These are phyloP conservation scores for Lichtheimia ramosa DNA, from an alignment of 371 early-diverging fungal species.

Conservation along the genomic window DNA sequence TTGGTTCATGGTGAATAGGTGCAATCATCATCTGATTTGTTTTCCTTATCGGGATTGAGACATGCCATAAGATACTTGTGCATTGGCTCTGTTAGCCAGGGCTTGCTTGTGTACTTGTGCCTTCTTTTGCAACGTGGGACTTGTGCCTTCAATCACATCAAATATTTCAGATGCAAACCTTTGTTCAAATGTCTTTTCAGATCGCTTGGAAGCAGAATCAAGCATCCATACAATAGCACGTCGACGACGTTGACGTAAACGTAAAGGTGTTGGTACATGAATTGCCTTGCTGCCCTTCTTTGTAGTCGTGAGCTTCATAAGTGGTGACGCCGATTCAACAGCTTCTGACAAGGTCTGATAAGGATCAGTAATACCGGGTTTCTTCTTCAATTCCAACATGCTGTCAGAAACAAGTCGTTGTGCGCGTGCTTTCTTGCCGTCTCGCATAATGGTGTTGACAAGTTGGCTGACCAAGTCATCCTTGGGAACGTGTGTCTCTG, in stretches of 20 bases:
- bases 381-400: constrained; percentile 65
- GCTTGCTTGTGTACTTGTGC: constrained; percentile 69
- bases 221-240: constrained; percentile 89
- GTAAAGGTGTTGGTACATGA: constrained; percentile 79
- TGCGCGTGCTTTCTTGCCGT: constrained; percentile 82
- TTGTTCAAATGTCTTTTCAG: constrained; percentile 65
- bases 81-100: constrained; percentile 83
- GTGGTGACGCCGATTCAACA: constrained; percentile 74
- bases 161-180: constrained; percentile 81
- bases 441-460: constrained; percentile 85
- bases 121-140: constrained; percentile 67
- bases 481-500: constrained; percentile 30
- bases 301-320: constrained; percentile 70
- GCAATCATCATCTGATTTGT: too few species aligned
- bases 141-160: constrained; percentile 76
- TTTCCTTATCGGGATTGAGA: constrained; percentile 28
- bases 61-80: constrained; percentile 48
- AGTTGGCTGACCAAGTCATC: constrained; percentile 75
- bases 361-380: constrained; percentile 64
- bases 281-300: constrained; percentile 79
- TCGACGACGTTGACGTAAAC: constrained; percentile 78
- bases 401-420: constrained; percentile 71
- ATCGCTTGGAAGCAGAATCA: constrained; percentile 71
- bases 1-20: too few species aligned
- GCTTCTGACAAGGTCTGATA: constrained; percentile 67